Base-by-base conservation (phyloP, 306 rosid genomes). In the Abrus pulchellus region DNA sequence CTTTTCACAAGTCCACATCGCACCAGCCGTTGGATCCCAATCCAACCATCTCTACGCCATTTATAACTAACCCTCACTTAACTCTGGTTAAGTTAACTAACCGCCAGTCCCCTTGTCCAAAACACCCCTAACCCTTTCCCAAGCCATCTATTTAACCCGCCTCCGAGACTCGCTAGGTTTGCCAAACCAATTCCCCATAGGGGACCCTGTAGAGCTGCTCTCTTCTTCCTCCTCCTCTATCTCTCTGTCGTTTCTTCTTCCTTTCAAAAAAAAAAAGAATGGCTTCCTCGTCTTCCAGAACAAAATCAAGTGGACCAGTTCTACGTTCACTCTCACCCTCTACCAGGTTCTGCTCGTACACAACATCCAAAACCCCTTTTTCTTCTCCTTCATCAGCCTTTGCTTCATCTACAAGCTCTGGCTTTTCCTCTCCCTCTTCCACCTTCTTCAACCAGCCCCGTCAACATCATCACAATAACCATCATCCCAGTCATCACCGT, bases 151-250 rank as follows among this genome's bases (percentile, higher is more conserved):
- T 93, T 86, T 83, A 93, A 83, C 0, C 75, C 27, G 85, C 93
- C 85, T 75, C 89, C 52, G 91, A 93, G 90, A 92, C 91, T 83
- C 97, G 80, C 54, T 79, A 82, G 97, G 98, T 93, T 96, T 96
- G 99, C 97, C 97, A 89, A 96, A 96, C 82, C 92, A 80, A 87
- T 57, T 66, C 85, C 94, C 91, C 87, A 76, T 77, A 57, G 94
- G 99, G 88, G 4, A 36, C 10, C 7, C 44, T 67, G 43, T 34
- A 41, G 72, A 65, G 13, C 48, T n/a, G 7, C 20, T 20, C 7
- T 54, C 48, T 44, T 41, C 28, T 3, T 30, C 6, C 28, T 3
- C 7, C 2, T 4, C 11, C 9, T 52, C 1, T 66, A 5, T 69
- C 36, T 34, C 13, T 10, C 0, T 32, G 2, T 12, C 27, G 7